Evolutionary conservation across 176 grass and related monocot genomes (phyloP), one percentile per base, ranked within the genome.

Genomic region (Rhynchospora pubera): DNA sequence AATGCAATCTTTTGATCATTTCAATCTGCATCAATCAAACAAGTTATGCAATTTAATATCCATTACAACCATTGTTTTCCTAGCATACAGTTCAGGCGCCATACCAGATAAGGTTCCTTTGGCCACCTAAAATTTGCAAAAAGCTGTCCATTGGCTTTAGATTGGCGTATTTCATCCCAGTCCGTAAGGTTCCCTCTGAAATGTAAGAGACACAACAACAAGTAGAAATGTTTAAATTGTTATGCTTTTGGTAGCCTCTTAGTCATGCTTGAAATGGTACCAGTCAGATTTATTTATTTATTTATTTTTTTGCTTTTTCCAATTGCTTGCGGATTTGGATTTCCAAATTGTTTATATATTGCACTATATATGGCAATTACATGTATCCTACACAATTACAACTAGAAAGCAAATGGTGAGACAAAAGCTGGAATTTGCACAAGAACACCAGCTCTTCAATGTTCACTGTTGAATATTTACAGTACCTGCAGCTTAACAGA

Each of bases 101-200:
- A 82, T 94, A 97, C 91, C 89, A 92, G 84, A 82, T 74, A 78
- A 86, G 90, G 77, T 77, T 97, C 90, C 65, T 89, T 86, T 52
- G 94, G 94, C 94, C 94, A 97, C 75, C 84, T 89, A 48, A 97
- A 81, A 86, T 90, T 92, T 82, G 63, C 83, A 75, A 97, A 97
- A 45, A 97, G 94, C 24, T 81, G 83, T n/a, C 90, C 94, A 62
- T 94, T 85, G 55, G 88, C 88, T 85, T 86, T 92, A 28, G 86
- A 88, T 77, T 42, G 74, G 65, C 52, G 75, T 86, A 97, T 97
- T 79, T 83, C 18, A 85, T 12, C n/a, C 95, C 95, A 97, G 16
- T 86, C 92, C 5, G 90, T 71, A 88, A 93, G 48, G 78, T 91
- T 84, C 23, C 8, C 87, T 7, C 95, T 97, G 85, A 64, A 87